Percentiles rank a stretch among this genome's conserved stretches.
These are phyloP conservation scores for Draba incana DNA, from an alignment of 345 rosid genomes.

Conservation along the genomic window DNA sequence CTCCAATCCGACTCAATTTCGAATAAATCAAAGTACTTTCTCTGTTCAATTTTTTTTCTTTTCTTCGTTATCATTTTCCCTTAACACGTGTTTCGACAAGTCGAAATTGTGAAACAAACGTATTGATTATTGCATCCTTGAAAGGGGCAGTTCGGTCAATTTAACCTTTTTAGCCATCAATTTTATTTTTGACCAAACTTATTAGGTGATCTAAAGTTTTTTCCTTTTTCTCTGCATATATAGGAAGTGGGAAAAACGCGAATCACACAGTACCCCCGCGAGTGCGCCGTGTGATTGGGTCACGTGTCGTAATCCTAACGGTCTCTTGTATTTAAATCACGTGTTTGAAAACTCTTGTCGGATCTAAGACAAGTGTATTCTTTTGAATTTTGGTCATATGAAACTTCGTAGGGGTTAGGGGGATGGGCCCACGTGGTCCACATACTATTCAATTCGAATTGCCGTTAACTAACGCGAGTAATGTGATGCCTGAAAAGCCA, in stretches of 20 bases:
- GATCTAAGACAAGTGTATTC: conserved; percentile 11
- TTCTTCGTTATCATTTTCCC: background rate
- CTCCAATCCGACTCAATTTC: background rate
- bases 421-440: conserved; percentile 19
- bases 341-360: conserved; percentile 29
- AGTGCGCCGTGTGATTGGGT: conserved; percentile 23
- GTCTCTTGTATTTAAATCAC: conserved; percentile 19
- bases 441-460: conserved; percentile 1
- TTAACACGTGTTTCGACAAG: conserved; percentile 35
- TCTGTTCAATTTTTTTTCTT: background rate
- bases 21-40: background rate
- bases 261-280: conserved; percentile 21
- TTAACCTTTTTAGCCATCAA: background rate
- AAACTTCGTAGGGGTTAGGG: conserved; percentile 11
- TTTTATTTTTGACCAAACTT: conserved; percentile 20
- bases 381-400: conserved; percentile 9
- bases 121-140: conserved; percentile 28
- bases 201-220: conserved; percentile 29
- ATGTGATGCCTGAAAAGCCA: background rate
- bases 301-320: conserved; percentile 34
- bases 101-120: conserved; percentile 20
- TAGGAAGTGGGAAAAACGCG: conserved; percentile 35
- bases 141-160: conserved; percentile 21
- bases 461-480: conserved; percentile 15
- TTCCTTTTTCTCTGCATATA: background rate